These are phyloP conservation scores for Beauveria bassiana DNA, from an alignment of 2,329 filamentous ascomycete genomes.

Conservation along the genomic window DNA sequence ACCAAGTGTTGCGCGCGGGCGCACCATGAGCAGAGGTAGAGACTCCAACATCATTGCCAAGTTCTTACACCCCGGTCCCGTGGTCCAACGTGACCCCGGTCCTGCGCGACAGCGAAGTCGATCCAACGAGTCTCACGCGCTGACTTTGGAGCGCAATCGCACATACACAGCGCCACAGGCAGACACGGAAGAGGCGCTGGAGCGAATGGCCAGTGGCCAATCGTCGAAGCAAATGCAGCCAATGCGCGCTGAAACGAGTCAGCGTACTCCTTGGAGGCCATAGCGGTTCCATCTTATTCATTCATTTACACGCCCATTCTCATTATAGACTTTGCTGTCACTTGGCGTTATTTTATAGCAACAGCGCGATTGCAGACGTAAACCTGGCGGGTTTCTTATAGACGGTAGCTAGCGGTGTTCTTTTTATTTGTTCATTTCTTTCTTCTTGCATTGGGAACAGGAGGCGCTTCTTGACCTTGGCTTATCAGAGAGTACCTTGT, in stretches of 20 bases:
- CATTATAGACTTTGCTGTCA: neutral
- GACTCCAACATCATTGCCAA: slow-evolving; percentile 37
- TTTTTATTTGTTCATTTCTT: neutral
- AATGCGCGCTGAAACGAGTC: slow-evolving; percentile 20
- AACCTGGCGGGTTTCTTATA: neutral
- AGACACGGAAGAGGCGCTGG: slow-evolving; percentile 22
- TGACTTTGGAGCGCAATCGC: slow-evolving; percentile 8
- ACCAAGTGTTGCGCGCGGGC: slow-evolving; percentile 23
- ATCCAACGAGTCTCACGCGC: slow-evolving; percentile 19
- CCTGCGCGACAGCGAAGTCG: slow-evolving; percentile 20
- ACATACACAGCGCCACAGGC: slow-evolving; percentile 18
- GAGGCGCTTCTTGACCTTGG: neutral
- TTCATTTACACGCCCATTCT: neutral
- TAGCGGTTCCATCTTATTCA: neutral
- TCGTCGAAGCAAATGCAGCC: slow-evolving; percentile 19
- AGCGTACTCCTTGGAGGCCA: slow-evolving; percentile 12
- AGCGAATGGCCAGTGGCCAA: slow-evolving; percentile 19
- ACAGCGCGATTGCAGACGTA: neutral
- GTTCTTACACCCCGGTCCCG: slow-evolving; percentile 42
- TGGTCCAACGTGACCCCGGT: slow-evolving; percentile 24
- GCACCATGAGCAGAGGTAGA: slow-evolving; percentile 31
- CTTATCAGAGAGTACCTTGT: neutral
- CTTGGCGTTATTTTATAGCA: neutral
- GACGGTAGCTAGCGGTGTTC: neutral
- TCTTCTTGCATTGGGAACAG: neutral